phyloP scores from a whole-genome alignment of 345 rosid species.

The Atalantia buxifolia region DNA sequence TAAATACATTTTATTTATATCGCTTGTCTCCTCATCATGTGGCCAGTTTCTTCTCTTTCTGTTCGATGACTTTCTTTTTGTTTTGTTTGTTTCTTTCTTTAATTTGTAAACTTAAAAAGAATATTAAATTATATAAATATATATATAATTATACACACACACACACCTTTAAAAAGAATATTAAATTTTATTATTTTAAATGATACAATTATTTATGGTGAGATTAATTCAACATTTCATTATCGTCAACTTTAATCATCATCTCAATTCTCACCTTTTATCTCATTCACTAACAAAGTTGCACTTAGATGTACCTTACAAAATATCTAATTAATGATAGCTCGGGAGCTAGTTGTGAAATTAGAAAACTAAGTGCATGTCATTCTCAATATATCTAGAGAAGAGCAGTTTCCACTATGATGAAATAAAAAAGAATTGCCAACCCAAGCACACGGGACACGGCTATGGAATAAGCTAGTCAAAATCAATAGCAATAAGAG shows the following conservation, averaged over 20 bases:
- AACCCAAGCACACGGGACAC: not conserved
- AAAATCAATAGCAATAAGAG: not conserved
- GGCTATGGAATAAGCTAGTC: not conserved
- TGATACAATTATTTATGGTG: not conserved
- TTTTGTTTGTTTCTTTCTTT: not conserved
- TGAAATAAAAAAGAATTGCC: not conserved
- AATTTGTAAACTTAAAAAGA: not conserved
- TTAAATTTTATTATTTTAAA: no score
- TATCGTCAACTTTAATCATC: not conserved
- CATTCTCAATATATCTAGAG: not conserved
- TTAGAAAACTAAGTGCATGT: not conserved
- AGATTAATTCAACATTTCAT: not conserved
- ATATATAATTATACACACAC: no score
- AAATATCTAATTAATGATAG: not conserved
- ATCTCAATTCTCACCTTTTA: not conserved
- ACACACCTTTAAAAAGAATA: no score
- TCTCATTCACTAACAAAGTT: not conserved
- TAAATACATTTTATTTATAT: not conserved
- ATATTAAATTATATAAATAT: no score
- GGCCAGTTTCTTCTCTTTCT: not conserved
- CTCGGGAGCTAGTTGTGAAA: not conserved
- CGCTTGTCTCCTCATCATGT: conserved; percentile 1
- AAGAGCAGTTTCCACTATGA: conserved; percentile 1
- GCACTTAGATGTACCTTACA: not conserved
- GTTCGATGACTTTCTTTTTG: not conserved